Percentiles rank a stretch among this genome's conserved stretches.
phyloP scores from a whole-genome alignment of 352 stramenopile species.

The Phytophthora agathidicida region DNA sequence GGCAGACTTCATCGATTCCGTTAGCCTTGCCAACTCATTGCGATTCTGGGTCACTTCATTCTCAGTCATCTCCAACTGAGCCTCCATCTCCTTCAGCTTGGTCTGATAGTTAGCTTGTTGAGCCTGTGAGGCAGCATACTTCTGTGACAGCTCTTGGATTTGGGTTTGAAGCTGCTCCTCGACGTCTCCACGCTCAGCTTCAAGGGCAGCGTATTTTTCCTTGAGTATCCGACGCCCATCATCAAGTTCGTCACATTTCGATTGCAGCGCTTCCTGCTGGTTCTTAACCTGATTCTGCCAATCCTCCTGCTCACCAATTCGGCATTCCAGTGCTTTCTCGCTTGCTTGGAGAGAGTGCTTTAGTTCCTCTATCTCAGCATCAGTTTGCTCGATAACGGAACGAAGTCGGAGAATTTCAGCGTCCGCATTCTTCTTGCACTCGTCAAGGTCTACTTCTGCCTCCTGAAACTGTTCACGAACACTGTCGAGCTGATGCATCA shows the following conservation, averaged over 20 bases:
- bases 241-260: constrained; percentile 39
- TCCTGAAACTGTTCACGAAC: constrained; percentile 51
- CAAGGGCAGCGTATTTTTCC: constrained; percentile 36
- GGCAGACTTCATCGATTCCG: constrained; percentile 57
- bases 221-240: constrained; percentile 27
- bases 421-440: constrained; percentile 56
- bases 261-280: constrained; percentile 37
- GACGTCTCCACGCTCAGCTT: constrained; percentile 28
- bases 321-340: constrained; percentile 34
- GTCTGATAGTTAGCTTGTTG: constrained; percentile 30
- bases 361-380: constrained; percentile 44
- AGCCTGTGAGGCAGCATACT: constrained; percentile 27
- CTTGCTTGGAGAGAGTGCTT: constrained; percentile 23
- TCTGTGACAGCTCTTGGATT: constrained; percentile 32
- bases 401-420: constrained; percentile 58
- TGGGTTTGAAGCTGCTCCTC: constrained; percentile 39
- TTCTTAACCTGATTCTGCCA: constrained; percentile 31
- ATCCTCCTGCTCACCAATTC: constrained; percentile 32
- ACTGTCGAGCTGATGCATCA: constrained; percentile 42
- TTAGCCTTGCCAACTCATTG: constrained; percentile 55
- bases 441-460: constrained; percentile 55
- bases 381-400: constrained; percentile 39
- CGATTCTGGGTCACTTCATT: constrained; percentile 52
- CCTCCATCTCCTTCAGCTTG: constrained; percentile 44
- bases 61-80: constrained; percentile 56